Base-by-base conservation (phyloP, 176 grass and related monocot species). In the Areca catechu region DNA sequence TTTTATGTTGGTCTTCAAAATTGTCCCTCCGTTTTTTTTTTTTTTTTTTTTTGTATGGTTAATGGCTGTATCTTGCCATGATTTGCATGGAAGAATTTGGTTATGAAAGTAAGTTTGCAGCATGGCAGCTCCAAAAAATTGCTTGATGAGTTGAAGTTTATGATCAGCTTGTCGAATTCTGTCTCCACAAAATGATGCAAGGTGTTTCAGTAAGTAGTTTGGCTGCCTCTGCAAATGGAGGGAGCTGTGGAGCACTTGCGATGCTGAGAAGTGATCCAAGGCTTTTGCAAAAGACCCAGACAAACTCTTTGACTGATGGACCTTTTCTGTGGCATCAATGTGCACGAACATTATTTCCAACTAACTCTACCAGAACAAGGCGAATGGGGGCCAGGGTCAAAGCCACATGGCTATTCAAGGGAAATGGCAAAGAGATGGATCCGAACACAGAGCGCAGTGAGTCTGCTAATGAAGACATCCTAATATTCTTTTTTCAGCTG, bases 401-500 rank as follows among this genome's bases (percentile, higher is more conserved):
- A 76, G 72, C 65, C 17, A 61, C 59, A 24, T 82, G 79, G 79
- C 51, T 51, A 49, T 82, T 82, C 57, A 84, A 77, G 47, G 78
- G 81, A 72, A 79, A 82, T 10, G 78, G 23, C 15, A 72, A 80
- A 64, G 83, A 60, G n/a, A 74, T 71, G 58, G 54, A 85, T 59
- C 78, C 75, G 20, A 92, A 74, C 24, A 75, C 88, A 17, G 93
- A 92, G 79, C 83, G 70, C 66, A 92, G 93, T 57, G 93, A 98
- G 57, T 71, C 84, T 85, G 87, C 93, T 53, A 82, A 92, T 57
- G 93, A 92, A 66, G 93, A 92, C 74, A 88, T 98, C n/a, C 74
- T 98, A 59, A 76, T 92, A 50, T 98, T 98, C 77, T 92, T 88
- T 57, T 98, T 92, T 60, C 93, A 98, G 66, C 76, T 91, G 69